A percentile compares a stretch with the other conserved stretches of the same genome.
Evolutionary conservation across 495 filamentous ascomycete genomes (phyloP).

Genomic region (Podospora fimiseda): DNA sequence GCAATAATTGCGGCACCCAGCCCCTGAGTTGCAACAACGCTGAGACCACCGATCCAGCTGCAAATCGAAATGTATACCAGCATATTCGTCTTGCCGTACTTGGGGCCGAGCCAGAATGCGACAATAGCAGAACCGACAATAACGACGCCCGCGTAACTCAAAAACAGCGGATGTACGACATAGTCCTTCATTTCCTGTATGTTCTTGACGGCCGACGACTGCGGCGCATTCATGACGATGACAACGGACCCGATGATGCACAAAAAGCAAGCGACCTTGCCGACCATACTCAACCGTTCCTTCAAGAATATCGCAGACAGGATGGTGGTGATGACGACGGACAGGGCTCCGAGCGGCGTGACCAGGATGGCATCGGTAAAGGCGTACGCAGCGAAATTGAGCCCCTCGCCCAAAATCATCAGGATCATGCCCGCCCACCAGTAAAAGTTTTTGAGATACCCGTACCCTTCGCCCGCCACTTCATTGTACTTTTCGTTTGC

Average conservation of each 20-base stretch:
- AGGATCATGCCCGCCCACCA: slow-evolving; percentile 97
- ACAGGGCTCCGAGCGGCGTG: slow-evolving; percentile 89
- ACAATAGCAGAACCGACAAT: slow-evolving; percentile 65
- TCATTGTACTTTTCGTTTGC: slow-evolving; percentile 97
- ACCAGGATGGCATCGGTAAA: slow-evolving; percentile 97
- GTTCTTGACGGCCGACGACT: slow-evolving; percentile 72
- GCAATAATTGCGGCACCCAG: slow-evolving; percentile 86
- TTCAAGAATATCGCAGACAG: slow-evolving; percentile 95
- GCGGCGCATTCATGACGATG: slow-evolving; percentile 89
- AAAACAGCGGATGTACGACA: slow-evolving; percentile 80
- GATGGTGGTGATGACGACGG: slow-evolving; percentile 89
- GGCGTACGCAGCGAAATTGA: slow-evolving; percentile 96
- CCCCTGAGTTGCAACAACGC: slow-evolving; percentile 92
- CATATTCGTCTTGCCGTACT: slow-evolving; percentile 95
- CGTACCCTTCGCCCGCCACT: slow-evolving; percentile 93
- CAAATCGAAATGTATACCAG: slow-evolving; percentile 94
- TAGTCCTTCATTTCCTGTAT: slow-evolving; percentile 93
- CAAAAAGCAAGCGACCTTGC: slow-evolving; percentile 90
- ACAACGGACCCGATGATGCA: slow-evolving; percentile 91
- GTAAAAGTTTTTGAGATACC: slow-evolving; percentile 90
- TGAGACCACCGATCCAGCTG: slow-evolving; percentile 88
- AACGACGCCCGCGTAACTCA: slow-evolving; percentile 78
- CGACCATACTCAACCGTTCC: slow-evolving; percentile 89
- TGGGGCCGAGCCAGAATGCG: slow-evolving; percentile 77
- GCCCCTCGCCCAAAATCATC: slow-evolving; percentile 95